Evolutionary conservation across 306 rosid species (phyloP).

Genomic region (Medicago ruthenica): DNA sequence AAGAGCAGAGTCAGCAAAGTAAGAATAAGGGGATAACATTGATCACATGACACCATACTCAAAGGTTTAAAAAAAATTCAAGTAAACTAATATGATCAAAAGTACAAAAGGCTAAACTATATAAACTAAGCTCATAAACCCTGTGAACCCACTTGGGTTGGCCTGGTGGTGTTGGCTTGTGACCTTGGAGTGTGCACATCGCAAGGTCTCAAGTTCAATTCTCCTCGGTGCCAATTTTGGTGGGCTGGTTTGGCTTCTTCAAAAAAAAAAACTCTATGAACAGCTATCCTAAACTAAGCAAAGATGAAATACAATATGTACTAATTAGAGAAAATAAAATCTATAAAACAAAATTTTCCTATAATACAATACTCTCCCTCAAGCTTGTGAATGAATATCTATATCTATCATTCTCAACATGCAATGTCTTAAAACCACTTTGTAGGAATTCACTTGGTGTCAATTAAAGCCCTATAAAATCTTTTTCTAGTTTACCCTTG

Average conservation of each 20-base stretch:
- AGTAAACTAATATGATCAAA: not conserved
- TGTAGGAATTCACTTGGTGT: too few relatives aligned
- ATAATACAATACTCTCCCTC: not conserved
- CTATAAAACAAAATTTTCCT: not conserved
- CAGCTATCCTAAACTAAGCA: not conserved
- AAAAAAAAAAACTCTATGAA: not conserved
- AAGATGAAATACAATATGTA: not conserved
- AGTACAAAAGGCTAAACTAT: not conserved
- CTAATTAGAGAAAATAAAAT: not conserved
- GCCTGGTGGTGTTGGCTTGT: too few relatives aligned
- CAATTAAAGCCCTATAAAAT: not conserved
- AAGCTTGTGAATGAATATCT: not conserved
- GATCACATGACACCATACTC: not conserved
- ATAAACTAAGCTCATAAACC: not conserved
- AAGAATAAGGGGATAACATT: not conserved
- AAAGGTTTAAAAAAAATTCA: slow-evolving; percentile 10
- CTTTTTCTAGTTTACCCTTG: not conserved
- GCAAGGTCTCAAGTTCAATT: too few relatives aligned
- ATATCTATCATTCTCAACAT: not conserved
- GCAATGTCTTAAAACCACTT: not conserved
- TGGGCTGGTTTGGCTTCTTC: too few relatives aligned
- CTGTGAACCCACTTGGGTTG: not conserved
- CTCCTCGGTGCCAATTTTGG: too few relatives aligned
- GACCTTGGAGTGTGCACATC: too few relatives aligned
- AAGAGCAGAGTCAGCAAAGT: slow-evolving; percentile 43